Evolutionary conservation across 2,329 filamentous ascomycete species (phyloP), one percentile per base, ranked within the genome.

Genomic region (Acephala macrosclerotiorum): DNA sequence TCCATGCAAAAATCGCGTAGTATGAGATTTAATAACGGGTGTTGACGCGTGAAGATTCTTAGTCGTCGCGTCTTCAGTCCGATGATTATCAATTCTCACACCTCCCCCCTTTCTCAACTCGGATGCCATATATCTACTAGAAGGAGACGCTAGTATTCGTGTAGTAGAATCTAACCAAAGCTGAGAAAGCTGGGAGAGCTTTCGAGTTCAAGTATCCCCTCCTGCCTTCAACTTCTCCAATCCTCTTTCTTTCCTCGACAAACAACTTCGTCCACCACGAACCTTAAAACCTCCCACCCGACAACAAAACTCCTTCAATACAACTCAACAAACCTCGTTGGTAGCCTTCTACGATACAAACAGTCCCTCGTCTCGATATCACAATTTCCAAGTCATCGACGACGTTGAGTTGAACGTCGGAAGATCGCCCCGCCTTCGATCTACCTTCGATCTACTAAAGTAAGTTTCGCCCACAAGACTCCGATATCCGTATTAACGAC

Each of bases 191-290:
- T 56, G 26, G 56, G 35, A 56, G 35, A 14, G 25, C 36, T 58
- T 26, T 63, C 49, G 33, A 45, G 40, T 58, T 51, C 16, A 56
- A 18, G 36, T 25, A n/a, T 51, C n/a, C 18, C 22, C 12, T 25
- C 42, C 49, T 18, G 42, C 29, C 25, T 56, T 60, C 51, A 64
- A 60, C 9, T 35, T 60, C 22, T 56, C 56, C 33, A 20, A 16
- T 51, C 40, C 55, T 59, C 59, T 58, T 56, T 63, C 64, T 56
- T 49, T 62, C 33, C 51, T 38, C 53, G 47, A 61, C 58, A 40
- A 51, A n/a, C n/a, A n/a, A n/a, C n/a, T n/a, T 26, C 22, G 51
- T 42, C 53, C 51, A 42, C n/a, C 4, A 11, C 33, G 22, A 45
- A 33, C 18, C 36, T 14, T 12, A 26, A 25, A 61, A 20, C 25